Conservation (phyloP, 805 yeast genomes). For the Ogataea pilisensis region DNA sequence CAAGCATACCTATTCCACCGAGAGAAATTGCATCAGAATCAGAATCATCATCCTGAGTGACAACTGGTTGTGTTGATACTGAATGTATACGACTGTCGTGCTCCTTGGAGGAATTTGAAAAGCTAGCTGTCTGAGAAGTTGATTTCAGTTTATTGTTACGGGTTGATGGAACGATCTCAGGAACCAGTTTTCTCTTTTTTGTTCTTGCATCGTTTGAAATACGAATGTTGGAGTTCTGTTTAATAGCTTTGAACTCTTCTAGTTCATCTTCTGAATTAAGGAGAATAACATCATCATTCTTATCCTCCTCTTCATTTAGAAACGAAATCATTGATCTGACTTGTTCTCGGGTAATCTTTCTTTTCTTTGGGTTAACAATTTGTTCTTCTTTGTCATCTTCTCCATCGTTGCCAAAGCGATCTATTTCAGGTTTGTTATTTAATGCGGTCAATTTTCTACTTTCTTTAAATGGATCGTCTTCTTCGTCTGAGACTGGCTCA, state of each 20-base stretch:
- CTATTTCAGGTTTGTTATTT: conserved; percentile 3
- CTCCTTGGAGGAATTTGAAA: too few relatives aligned
- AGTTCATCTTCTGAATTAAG: conserved; percentile 31
- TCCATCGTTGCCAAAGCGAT: conserved; percentile 13
- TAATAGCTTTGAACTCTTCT: conserved; percentile 34
- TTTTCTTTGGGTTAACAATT: conserved; percentile 24
- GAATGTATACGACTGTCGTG: too few relatives aligned
- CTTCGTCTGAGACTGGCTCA: conserved; percentile 22
- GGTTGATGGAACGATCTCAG: neutral
- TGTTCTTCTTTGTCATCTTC: conserved; percentile 20
- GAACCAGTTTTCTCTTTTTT: conserved; percentile 50
- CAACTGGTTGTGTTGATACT: neutral
- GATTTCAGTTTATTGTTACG: too few relatives aligned
- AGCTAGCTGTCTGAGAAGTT: too few relatives aligned
- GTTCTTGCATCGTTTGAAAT: conserved; percentile 46
- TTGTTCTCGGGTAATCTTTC: conserved; percentile 30
- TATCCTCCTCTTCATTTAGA: conserved; percentile 22
- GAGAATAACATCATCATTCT: conserved; percentile 30
- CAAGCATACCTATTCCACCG: conserved; percentile 21
- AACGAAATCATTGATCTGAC: conserved; percentile 26
- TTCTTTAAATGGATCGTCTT: conserved; percentile 29
- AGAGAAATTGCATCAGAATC: conserved; percentile 9
- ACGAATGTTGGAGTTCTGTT: conserved; percentile 36
- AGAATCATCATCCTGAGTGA: conserved; percentile 1
- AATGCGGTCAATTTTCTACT: conserved; percentile 14